Evolutionary conservation across 345 rosid species (phyloP), one percentile per base, ranked within the genome.

Genomic region (Citrus australasica): DNA sequence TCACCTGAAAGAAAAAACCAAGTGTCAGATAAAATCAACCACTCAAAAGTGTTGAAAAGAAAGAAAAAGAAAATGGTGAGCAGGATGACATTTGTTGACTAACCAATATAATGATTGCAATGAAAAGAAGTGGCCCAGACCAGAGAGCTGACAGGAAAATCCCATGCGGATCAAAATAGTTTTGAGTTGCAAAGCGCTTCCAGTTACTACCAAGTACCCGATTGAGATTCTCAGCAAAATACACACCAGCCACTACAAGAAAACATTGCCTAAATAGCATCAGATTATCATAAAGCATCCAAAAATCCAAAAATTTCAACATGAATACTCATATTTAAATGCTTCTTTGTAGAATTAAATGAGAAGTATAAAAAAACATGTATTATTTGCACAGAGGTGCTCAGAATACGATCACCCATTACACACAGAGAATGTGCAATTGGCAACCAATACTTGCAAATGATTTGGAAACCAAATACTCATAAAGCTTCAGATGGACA

Each of bases 111-210:
- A 90, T 77, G 77, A 91, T 89, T 60, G 99, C 92, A 66, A 92
- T 86, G 79, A 85, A 72, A 11, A 96, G 89, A 81, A 96, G 98
- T 56, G 99, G 99, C 32, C 98, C 97, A 8, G 99, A 97, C 99
- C 98, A 96, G 77, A 96, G 90, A 9, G 82, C 84, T 1, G 99
- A 96, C 1, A 94, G 80, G 78, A 96, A 96, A 68, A 93, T 53
- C 76, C 99, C 99, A 22, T 91, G 90, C 0, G 81, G 88, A 84
- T 96, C 99, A 77, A 94, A 96, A 79, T 96, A 96, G 83, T 96
- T 92, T 81, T 92, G 99, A 21, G 88, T 85, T 33, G 99, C 89
- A 88, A 96, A 94, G 84, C 89, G 90, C 79, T 79, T 90, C 98
- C 98, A 96, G 71, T 93, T 90, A 61, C 82, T 82, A 73, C 83